These are phyloP conservation scores for Lachancea waltii DNA, from an alignment of 805 yeast genomes.

Conservation along the genomic window DNA sequence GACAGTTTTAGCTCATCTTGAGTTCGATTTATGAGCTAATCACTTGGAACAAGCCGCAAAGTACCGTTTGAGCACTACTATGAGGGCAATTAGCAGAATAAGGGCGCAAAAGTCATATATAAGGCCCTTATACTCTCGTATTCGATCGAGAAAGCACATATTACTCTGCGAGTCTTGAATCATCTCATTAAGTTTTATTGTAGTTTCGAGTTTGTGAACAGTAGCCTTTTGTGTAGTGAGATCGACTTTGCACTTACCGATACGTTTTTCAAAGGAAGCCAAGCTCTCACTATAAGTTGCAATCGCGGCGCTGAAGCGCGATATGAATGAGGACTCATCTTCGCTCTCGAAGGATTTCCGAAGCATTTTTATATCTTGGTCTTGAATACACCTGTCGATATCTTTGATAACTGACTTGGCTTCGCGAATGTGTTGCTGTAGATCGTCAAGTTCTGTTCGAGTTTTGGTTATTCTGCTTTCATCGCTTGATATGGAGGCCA, in stretches of 20 bases:
- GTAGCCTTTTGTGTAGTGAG: constrained; percentile 23
- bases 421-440: constrained; percentile 22
- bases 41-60: too few species aligned
- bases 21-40: too few species aligned
- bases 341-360: constrained; percentile 25
- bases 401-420: constrained; percentile 23
- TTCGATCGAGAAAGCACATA: constrained; percentile 14
- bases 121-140: constrained; percentile 11
- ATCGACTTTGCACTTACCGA: constrained; percentile 17
- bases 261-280: constrained; percentile 26
- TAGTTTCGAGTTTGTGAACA: constrained; percentile 24
- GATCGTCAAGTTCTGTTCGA: constrained; percentile 23
- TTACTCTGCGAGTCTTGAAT: constrained; percentile 15
- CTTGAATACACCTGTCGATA: constrained; percentile 26
- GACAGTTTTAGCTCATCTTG: too few species aligned
- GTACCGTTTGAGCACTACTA: background rate
- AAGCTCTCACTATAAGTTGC: constrained; percentile 20
- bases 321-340: constrained; percentile 25
- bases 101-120: constrained; percentile 5
- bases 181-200: constrained; percentile 17
- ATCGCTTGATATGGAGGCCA: constrained; percentile 21
- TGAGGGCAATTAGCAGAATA: background rate
- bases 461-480: constrained; percentile 27
- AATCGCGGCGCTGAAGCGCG: constrained; percentile 12
- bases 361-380: constrained; percentile 26